Percentiles rank a stretch among this genome's conserved stretches.
These are phyloP conservation scores for Pseudogymnoascus verrucosus DNA, from an alignment of 2,329 filamentous ascomycete genomes.

Conservation along the genomic window DNA sequence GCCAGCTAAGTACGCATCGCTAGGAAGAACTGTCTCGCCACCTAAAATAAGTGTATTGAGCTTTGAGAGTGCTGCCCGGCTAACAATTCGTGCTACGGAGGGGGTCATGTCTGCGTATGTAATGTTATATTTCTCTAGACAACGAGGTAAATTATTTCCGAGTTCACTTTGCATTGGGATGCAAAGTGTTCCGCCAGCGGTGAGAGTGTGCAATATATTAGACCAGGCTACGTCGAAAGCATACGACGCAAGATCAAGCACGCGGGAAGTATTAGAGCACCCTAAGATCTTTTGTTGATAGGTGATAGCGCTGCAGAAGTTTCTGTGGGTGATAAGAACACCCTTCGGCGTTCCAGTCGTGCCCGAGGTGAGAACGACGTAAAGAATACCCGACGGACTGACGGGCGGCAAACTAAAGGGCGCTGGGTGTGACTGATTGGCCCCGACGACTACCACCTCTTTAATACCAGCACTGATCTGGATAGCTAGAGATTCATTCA, in stretches of 20 bases:
- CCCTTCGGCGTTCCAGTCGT: slow-evolving; percentile 23
- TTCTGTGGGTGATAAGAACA: slow-evolving; percentile 5
- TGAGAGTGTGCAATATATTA: slow-evolving; percentile 9
- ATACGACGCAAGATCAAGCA: slow-evolving; percentile 13
- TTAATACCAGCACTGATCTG: not conserved
- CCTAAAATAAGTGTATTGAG: slow-evolving; percentile 71
- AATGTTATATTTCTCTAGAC: slow-evolving; percentile 54
- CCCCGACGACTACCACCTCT: not conserved
- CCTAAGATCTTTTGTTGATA: not conserved
- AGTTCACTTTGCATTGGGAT: slow-evolving; percentile 58
- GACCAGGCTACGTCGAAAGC: slow-evolving; percentile 9
- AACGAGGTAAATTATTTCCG: slow-evolving; percentile 61
- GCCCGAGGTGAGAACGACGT: slow-evolving; percentile 21
- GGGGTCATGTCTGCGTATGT: slow-evolving; percentile 20
- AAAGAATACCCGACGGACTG: not conserved
- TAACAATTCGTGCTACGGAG: slow-evolving; percentile 69
- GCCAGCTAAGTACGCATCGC: slow-evolving; percentile 34
- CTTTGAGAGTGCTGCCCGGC: slow-evolving; percentile 68
- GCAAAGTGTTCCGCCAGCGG: slow-evolving; percentile 38
- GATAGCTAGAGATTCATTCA: not conserved
- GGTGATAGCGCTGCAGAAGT: not conserved
- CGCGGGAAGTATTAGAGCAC: slow-evolving; percentile 10
- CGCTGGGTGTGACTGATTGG: not conserved
- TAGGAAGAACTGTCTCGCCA: slow-evolving; percentile 72
- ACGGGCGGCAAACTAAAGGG: not conserved